Conservation (phyloP, 75 land plant genomes). For the Picea sitchensis region DNA sequence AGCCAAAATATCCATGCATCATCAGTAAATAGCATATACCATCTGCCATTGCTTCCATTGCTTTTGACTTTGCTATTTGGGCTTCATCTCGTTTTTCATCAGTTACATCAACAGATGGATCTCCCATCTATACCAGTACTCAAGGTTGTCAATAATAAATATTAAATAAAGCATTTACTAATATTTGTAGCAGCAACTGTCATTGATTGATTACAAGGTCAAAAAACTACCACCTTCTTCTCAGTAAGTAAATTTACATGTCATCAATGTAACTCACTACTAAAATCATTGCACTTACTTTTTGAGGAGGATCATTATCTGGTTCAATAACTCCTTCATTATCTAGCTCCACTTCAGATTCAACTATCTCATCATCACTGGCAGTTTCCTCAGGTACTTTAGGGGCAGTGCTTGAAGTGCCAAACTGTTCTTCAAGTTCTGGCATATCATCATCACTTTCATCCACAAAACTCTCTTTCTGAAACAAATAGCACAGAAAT, state of each 20-base stretch:
- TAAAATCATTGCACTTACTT: slow-evolving; percentile 33
- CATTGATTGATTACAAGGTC: not conserved
- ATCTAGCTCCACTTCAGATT: slow-evolving; percentile 91
- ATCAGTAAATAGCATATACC: slow-evolving; percentile 34
- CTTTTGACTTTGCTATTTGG: slow-evolving; percentile 75
- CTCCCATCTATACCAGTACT: slow-evolving; percentile 75
- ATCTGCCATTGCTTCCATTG: slow-evolving; percentile 86
- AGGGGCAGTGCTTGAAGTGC: slow-evolving; percentile 9
- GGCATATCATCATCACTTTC: slow-evolving; percentile 79
- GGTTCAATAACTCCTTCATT: slow-evolving; percentile 72
- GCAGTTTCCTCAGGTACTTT: slow-evolving; percentile 21
- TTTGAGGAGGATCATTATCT: slow-evolving; percentile 87
- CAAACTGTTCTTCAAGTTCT: slow-evolving; percentile 37
- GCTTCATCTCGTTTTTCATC: slow-evolving; percentile 88
- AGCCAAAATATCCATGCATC: not conserved
- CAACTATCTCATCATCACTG: slow-evolving; percentile 64
- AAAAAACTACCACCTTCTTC: not conserved
- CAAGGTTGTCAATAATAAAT: not conserved
- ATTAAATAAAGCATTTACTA: not conserved
- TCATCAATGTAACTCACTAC: too few species aligned
- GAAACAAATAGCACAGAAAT: not conserved
- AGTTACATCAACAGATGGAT: slow-evolving; percentile 72
- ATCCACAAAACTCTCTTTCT: slow-evolving; percentile 34
- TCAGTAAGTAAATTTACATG: not conserved
- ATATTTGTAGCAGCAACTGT: not conserved